These are phyloP conservation scores for Colletotrichum spaethianum DNA, from an alignment of 2,329 filamentous ascomycete species.

Conservation along the genomic window DNA sequence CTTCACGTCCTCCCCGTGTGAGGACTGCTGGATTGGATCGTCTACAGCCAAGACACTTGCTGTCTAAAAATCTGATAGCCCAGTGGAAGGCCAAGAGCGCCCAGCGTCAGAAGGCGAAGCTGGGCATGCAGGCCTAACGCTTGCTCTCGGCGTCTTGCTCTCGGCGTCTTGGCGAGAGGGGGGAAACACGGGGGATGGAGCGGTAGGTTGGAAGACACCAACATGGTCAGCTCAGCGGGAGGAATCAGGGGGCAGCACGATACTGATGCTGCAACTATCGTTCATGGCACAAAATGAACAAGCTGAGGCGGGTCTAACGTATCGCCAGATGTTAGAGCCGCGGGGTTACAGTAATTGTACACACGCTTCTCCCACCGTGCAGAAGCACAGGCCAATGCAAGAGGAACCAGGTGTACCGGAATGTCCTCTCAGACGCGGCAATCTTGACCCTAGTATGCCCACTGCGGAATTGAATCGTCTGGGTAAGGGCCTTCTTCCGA, in stretches of 20 bases:
- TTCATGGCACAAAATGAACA: neutral
- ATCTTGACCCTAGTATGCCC: neutral
- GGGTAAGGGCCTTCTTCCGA: neutral
- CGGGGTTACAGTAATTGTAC: neutral
- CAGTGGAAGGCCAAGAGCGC: conserved; percentile 37
- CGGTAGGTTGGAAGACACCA: neutral
- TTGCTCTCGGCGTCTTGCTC: conserved; percentile 37
- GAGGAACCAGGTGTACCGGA: neutral
- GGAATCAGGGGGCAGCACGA: neutral
- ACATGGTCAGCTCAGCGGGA: neutral
- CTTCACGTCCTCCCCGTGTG: neutral
- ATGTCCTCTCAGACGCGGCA: neutral
- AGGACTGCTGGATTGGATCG: neutral
- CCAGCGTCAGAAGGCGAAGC: conserved; percentile 31
- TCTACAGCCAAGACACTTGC: conserved; percentile 12
- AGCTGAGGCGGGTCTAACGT: neutral
- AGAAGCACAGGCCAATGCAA: neutral
- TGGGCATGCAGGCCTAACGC: conserved; percentile 37
- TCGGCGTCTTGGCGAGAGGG: conserved; percentile 40
- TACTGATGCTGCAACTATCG: neutral
- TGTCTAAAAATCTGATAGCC: conserved; percentile 2
- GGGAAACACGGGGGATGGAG: neutral
- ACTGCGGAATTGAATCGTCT: neutral
- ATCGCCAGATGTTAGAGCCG: neutral
- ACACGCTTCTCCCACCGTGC: neutral